Evolutionary conservation across 2,329 filamentous ascomycete species (phyloP).

Genomic region (Ophiostoma sp.): DNA sequence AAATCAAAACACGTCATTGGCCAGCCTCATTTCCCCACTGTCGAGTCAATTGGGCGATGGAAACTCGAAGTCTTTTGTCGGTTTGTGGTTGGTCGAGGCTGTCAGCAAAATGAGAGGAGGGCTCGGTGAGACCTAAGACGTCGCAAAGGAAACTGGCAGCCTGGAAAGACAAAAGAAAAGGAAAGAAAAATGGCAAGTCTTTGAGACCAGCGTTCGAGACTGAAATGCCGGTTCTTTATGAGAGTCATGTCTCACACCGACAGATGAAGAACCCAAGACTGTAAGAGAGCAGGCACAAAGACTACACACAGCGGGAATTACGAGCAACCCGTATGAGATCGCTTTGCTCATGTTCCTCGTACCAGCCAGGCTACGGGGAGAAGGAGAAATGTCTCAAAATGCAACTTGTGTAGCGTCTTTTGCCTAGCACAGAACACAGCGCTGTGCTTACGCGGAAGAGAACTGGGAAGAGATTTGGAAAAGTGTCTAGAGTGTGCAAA

Average conservation of each 20-base stretch:
- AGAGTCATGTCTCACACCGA: constrained; percentile 6
- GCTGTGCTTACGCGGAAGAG: constrained; percentile 1
- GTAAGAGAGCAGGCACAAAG: neutral
- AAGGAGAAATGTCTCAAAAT: constrained; percentile 9
- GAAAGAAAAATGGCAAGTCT: neutral
- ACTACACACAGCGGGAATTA: neutral
- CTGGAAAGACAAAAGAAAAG: neutral
- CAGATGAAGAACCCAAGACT: neutral
- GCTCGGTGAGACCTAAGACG: neutral
- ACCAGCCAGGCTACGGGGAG: neutral
- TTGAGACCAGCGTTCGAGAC: neutral
- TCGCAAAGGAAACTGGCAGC: neutral
- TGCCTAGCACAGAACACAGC: constrained; percentile 14
- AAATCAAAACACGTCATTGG: constrained; percentile 16
- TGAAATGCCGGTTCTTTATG: neutral
- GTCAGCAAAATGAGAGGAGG: neutral
- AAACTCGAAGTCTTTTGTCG: constrained; percentile 1
- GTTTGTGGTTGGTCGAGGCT: constrained; percentile 10
- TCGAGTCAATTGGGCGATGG: constrained; percentile 11
- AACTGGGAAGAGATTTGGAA: neutral
- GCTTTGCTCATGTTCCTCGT: neutral
- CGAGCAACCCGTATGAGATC: neutral
- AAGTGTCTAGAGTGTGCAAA: neutral
- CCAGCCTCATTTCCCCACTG: constrained; percentile 13
- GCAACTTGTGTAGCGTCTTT: constrained; percentile 9